Percentiles rank a stretch among this genome's conserved stretches.
These are phyloP conservation scores for Capsicum pubescens DNA, from an alignment of 257 asterid species.

Conservation along the genomic window DNA sequence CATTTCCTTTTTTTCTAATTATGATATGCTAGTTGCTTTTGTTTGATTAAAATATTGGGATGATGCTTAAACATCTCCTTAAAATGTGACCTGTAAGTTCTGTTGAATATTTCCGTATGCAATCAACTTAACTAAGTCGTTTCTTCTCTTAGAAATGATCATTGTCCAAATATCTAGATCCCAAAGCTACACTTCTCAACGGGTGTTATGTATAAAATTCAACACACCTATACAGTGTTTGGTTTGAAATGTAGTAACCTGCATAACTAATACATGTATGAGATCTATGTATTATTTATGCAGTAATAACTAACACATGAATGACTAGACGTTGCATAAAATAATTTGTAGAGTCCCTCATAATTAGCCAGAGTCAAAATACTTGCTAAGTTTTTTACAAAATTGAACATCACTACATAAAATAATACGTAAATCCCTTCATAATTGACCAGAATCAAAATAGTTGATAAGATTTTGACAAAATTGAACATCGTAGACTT, in stretches of 20 bases:
- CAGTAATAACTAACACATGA: background rate
- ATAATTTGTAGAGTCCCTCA: background rate
- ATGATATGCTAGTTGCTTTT: constrained; percentile 2
- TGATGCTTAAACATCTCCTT: constrained; percentile 20
- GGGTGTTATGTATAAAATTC: background rate
- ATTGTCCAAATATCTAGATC: background rate
- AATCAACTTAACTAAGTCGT: background rate
- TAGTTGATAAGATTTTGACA: background rate
- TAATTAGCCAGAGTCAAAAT: background rate
- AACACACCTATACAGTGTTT: background rate
- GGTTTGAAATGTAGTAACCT: background rate
- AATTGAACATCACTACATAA: no score
- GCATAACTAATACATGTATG: background rate
- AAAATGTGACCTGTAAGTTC: background rate
- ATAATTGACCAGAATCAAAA: background rate
- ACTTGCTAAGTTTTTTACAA: background rate
- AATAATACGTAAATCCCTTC: no score
- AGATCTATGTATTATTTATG: background rate
- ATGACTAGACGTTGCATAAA: background rate
- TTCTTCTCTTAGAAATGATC: constrained; percentile 6
- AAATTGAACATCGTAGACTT: background rate
- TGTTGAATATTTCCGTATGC: background rate
- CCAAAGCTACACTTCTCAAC: background rate
- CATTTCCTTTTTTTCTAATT: background rate
- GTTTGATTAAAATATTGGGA: background rate